These are phyloP conservation scores for Lipomyces oligophaga DNA, from an alignment of 805 yeast genomes.

Conservation along the genomic window DNA sequence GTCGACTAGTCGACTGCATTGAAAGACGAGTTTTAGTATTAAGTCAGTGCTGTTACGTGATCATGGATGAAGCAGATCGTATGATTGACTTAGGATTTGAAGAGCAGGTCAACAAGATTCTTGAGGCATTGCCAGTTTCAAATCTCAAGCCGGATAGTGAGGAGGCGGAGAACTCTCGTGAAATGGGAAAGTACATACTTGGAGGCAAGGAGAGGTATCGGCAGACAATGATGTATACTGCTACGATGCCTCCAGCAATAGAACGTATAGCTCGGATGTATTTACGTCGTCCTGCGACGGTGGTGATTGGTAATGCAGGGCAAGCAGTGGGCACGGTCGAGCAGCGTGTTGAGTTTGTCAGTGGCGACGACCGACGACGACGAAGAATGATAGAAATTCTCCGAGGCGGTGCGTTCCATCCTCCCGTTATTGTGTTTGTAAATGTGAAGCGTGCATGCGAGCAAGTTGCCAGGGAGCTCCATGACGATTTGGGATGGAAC, in stretches of 20 bases:
- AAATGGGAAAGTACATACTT: constrained; percentile 28
- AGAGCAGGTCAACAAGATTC: constrained; percentile 62
- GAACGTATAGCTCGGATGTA: constrained; percentile 64
- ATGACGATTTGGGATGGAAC: constrained; percentile 43
- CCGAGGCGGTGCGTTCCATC: constrained; percentile 36
- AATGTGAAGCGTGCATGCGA: constrained; percentile 76
- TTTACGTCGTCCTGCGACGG: constrained; percentile 55
- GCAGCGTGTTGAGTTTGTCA: constrained; percentile 60
- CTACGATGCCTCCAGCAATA: constrained; percentile 78
- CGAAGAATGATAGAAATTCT: constrained; percentile 44
- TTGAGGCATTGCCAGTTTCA: constrained; percentile 51
- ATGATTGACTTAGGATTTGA: constrained; percentile 96
- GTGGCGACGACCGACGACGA: constrained; percentile 47
- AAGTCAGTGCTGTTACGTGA: constrained; percentile 59
- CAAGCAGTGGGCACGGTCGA: constrained; percentile 63
- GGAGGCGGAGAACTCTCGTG: constrained; percentile 27
- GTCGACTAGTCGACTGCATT: constrained; percentile 76
- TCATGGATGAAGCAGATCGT: constrained; percentile 91
- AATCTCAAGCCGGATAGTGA: constrained; percentile 42
- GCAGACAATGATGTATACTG: constrained; percentile 88
- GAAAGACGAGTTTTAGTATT: constrained; percentile 63
- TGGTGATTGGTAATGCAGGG: constrained; percentile 65
- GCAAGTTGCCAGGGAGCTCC: constrained; percentile 50
- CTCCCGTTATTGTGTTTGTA: constrained; percentile 76
- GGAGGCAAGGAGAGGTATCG: constrained; percentile 35